A percentile compares a stretch with the other conserved stretches of the same genome.
Conservation (phyloP, 2,329 filamentous ascomycete species). For the Magnaporthiopsis incrustans region DNA sequence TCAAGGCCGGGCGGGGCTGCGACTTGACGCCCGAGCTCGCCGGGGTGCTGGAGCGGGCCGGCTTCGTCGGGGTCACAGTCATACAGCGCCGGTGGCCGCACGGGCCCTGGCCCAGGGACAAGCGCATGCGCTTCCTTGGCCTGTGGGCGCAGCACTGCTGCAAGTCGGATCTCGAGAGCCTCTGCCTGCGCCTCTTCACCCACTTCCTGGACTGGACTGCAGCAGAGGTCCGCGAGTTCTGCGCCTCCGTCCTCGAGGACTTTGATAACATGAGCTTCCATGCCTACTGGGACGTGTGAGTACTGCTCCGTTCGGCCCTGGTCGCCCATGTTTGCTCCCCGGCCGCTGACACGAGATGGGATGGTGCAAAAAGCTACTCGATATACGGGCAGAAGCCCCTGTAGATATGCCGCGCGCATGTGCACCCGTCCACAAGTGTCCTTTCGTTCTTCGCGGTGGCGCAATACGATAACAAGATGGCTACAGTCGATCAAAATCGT, state of each 20-base stretch:
- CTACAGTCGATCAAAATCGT: too few relatives aligned
- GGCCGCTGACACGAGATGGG: neutral
- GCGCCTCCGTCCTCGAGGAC: conserved; percentile 23
- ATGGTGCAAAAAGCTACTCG: neutral
- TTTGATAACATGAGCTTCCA: conserved; percentile 23
- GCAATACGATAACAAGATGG: neutral
- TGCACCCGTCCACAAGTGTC: neutral
- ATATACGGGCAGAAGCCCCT: conserved; percentile 3
- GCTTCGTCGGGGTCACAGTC: conserved; percentile 4
- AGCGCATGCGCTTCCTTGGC: neutral
- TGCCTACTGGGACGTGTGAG: conserved; percentile 16
- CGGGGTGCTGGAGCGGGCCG: conserved; percentile 15
- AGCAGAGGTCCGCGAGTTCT: conserved; percentile 23
- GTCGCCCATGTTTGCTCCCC: neutral
- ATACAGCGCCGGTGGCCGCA: conserved; percentile 1
- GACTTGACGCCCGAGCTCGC: conserved; percentile 12
- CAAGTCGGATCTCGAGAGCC: conserved; percentile 2
- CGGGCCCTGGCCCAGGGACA: conserved; percentile 4
- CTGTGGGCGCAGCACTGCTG: neutral
- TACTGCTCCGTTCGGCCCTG: neutral
- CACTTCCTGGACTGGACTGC: conserved; percentile 21
- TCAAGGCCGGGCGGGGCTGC: conserved; percentile 11
- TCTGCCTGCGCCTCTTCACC: conserved; percentile 16
- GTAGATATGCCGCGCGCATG: neutral
- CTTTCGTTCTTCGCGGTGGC: neutral